phyloP scores from a whole-genome alignment of 148 eudicot species.

The Vaccinium corymbosum region DNA sequence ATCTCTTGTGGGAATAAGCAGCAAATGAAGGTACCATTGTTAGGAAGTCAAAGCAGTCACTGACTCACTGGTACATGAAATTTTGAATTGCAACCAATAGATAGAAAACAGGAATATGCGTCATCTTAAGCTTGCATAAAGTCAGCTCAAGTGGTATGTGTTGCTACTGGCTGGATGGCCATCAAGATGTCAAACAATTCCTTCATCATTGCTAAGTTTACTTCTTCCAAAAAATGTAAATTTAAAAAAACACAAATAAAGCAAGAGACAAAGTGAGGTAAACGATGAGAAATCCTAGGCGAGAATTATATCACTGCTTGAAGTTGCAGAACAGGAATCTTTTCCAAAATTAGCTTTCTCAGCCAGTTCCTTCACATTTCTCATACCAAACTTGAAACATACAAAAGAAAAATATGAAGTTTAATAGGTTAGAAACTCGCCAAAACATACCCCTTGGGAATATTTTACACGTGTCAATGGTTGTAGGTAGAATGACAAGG shows the following conservation, averaged over 20 bases:
- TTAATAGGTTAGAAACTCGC: not conserved
- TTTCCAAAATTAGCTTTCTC: not conserved
- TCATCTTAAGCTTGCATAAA: not conserved
- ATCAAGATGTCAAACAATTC: not conserved
- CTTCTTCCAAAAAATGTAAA: too few species aligned
- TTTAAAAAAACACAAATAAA: too few species aligned
- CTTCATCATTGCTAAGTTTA: too few species aligned
- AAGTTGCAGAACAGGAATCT: not conserved
- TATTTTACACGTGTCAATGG: not conserved
- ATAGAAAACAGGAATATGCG: not conserved
- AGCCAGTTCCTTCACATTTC: not conserved
- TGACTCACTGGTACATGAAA: not conserved
- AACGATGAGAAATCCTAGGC: not conserved
- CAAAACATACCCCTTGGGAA: not conserved
- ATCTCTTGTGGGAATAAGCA: not conserved
- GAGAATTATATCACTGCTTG: not conserved
- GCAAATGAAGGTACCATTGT: not conserved
- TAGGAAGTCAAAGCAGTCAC: conserved; percentile 1
- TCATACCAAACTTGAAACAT: not conserved
- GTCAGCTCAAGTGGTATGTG: not conserved
- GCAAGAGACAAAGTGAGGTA: not conserved
- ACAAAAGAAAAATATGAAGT: not conserved
- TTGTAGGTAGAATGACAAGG: not conserved
- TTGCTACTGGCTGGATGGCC: not conserved
- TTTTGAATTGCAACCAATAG: not conserved